A percentile compares a stretch with the other conserved stretches of the same genome.
Evolutionary conservation across 192 early-diverging fungal species (phyloP).

Genomic region (Dissophora ornata): DNA sequence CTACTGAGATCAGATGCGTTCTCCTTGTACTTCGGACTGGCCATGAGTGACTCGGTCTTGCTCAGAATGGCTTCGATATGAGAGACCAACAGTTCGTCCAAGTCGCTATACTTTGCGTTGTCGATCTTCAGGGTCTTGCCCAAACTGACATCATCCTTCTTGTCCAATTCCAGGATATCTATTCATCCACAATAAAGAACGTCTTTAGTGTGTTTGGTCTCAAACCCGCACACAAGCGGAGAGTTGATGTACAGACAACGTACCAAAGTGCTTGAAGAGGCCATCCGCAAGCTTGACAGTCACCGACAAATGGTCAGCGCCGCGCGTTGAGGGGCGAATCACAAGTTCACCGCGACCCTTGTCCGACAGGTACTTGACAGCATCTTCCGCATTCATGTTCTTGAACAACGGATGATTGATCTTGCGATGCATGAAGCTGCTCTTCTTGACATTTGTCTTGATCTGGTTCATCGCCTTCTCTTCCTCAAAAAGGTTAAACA

Average conservation of each 20-base stretch:
- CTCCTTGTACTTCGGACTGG: constrained; percentile 83
- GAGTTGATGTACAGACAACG: no score
- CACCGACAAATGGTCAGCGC: constrained; percentile 88
- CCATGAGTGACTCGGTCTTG: constrained; percentile 75
- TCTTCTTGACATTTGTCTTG: constrained; percentile 39
- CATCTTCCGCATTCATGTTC: constrained; percentile 75
- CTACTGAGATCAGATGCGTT: constrained; percentile 68
- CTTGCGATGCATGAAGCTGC: constrained; percentile 58
- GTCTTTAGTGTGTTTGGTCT: no score
- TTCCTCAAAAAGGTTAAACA: constrained; percentile 58
- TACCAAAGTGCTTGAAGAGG: constrained; percentile 89
- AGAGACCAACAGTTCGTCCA: constrained; percentile 92
- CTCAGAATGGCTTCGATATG: constrained; percentile 87
- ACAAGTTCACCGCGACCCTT: constrained; percentile 81
- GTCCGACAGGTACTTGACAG: constrained; percentile 75
- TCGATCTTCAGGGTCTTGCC: constrained; percentile 78
- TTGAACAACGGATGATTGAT: constrained; percentile 91
- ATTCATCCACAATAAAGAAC: background rate
- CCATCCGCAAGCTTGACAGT: constrained; percentile 93
- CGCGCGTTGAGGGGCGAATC: constrained; percentile 91
- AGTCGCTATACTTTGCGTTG: constrained; percentile 77
- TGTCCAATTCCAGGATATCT: constrained; percentile 79
- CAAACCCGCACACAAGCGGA: no score
- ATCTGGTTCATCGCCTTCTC: constrained; percentile 38
- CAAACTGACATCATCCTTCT: constrained; percentile 77